A percentile compares a stretch with the other conserved stretches of the same genome.
Conservation (phyloP, 768 basidiomycete species). For the Suillus plorans region DNA sequence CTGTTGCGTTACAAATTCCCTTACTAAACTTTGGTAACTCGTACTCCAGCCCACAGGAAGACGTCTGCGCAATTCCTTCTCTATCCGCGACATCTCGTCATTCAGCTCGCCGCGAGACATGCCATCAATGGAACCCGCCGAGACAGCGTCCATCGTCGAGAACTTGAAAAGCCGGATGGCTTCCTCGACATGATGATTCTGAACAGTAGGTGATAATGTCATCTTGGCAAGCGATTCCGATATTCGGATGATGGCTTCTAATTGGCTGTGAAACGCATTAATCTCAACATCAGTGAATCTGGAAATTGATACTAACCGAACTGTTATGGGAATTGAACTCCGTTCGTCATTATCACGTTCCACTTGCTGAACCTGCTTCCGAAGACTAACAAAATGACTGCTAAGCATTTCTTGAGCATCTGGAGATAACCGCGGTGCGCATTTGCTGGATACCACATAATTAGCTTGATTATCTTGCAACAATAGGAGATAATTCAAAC, state of each 20-base stretch:
- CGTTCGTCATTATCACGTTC: constrained; percentile 97
- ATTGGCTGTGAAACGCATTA: constrained; percentile 51
- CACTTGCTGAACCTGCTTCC: constrained; percentile 93
- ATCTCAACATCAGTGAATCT: constrained; percentile 6
- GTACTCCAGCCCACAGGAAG: constrained; percentile 96
- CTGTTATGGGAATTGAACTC: constrained; percentile 96
- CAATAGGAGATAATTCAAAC: constrained; percentile 39
- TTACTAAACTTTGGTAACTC: constrained; percentile 88
- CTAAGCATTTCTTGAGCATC: constrained; percentile 97
- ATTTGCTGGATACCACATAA: constrained; percentile 61
- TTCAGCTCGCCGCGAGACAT: constrained; percentile 88
- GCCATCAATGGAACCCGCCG: constrained; percentile 91
- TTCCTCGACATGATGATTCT: constrained; percentile 94
- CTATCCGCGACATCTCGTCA: constrained; percentile 90
- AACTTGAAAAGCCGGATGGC: constrained; percentile 97
- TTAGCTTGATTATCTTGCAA: constrained; percentile 4
- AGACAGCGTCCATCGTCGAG: constrained; percentile 99
- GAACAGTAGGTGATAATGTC: constrained; percentile 82
- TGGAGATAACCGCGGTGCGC: constrained; percentile 88
- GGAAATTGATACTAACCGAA: constrained; percentile 61
- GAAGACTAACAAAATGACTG: constrained; percentile 89
- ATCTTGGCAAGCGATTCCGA: constrained; percentile 96
- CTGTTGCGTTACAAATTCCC: constrained; percentile 92
- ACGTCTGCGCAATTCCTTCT: constrained; percentile 78
- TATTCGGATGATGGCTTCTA: constrained; percentile 98